A percentile compares a stretch with the other conserved stretches of the same genome.
Evolutionary conservation across 208 protist species (phyloP).

Genomic region (Polymyxa betae): DNA sequence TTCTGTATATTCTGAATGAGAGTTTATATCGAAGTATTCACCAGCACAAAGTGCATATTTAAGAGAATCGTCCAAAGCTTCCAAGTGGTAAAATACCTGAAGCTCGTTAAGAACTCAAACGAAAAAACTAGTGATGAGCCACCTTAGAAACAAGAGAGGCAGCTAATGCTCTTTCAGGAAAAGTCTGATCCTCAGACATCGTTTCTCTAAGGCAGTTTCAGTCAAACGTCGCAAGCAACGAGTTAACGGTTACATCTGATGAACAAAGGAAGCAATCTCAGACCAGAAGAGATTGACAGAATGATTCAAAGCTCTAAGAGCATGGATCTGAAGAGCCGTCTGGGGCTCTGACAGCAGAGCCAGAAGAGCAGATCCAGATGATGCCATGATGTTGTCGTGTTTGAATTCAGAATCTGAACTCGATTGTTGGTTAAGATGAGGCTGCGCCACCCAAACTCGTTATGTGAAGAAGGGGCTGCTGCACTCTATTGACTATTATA

Average conservation of each 20-base stretch:
- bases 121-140: slow-evolving; percentile 16
- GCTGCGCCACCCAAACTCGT: too few species aligned
- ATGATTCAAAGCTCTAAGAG: slow-evolving; percentile 73
- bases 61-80: slow-evolving; percentile 89
- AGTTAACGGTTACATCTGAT: slow-evolving; percentile 43
- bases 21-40: slow-evolving; percentile 84
- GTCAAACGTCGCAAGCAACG: background rate
- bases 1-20: slow-evolving; percentile 67
- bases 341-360: slow-evolving; percentile 75
- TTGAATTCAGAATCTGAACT: too few species aligned
- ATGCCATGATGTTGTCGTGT: background rate
- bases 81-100: slow-evolving; percentile 96
- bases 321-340: slow-evolving; percentile 73
- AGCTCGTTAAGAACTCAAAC: background rate
- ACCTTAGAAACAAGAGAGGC: slow-evolving; percentile 87
- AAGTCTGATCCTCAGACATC: slow-evolving; percentile 76
- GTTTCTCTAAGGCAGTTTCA: slow-evolving; percentile 66
- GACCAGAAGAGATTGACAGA: slow-evolving; percentile 80
- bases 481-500: too few species aligned
- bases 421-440: too few species aligned
- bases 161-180: slow-evolving; percentile 76
- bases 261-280: slow-evolving; percentile 75
- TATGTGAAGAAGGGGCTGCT: too few species aligned
- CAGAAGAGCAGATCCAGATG: slow-evolving; percentile 57
- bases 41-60: slow-evolving; percentile 90